Evolutionary conservation across 1,139 yeast genomes (phyloP), one percentile per base, ranked within the genome.

Genomic region (Protomyces gravidus): DNA sequence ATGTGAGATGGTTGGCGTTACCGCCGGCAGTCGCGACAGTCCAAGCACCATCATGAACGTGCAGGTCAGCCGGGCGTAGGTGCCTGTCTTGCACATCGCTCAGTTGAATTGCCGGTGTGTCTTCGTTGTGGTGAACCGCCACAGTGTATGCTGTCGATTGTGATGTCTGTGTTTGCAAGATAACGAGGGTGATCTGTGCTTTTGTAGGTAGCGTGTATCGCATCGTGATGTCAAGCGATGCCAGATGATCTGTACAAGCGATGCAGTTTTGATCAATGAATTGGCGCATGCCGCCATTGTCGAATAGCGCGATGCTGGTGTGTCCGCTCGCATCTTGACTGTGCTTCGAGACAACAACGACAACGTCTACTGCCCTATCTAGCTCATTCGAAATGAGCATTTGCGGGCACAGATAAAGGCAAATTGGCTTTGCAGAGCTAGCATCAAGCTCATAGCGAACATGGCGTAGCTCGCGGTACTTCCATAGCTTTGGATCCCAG

Each of bases 401-500:
- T 40, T 50, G 55, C 9, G 55, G 55, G 25, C 49, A 49, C 7
- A 28, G 33, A n/a, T 26, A 28, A 6, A 50, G 30, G 68, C 15
- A 72, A 61, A 62, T 72, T 76, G 23, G 70, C 64, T 45, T 32
- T 3, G 33, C n/a, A 23, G 50, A 33, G 49, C 25, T 15, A n/a
- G 47, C 30, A 9, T 26, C 32, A 69, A 67, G 65, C 70, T 74
- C 2, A 76, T 68, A 33, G 11, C 32, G 49, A 65, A 82, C 80
- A 42, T 74, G 76, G 0, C 70, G 63, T 1, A 67, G 65, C n/a
- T 66, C 60, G 2, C 69, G 67, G 56, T 66, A 66, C 17, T 68
- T 64, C 65, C 78, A 80, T 30, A 72, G 64, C 1, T 62, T 47
- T 0, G 82, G 78, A 63, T 82, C 76, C 95, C 95, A 86, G 68